These are phyloP conservation scores for Irineochytrium annulatum DNA, from an alignment of 192 early-diverging fungal species.

Conservation along the genomic window DNA sequence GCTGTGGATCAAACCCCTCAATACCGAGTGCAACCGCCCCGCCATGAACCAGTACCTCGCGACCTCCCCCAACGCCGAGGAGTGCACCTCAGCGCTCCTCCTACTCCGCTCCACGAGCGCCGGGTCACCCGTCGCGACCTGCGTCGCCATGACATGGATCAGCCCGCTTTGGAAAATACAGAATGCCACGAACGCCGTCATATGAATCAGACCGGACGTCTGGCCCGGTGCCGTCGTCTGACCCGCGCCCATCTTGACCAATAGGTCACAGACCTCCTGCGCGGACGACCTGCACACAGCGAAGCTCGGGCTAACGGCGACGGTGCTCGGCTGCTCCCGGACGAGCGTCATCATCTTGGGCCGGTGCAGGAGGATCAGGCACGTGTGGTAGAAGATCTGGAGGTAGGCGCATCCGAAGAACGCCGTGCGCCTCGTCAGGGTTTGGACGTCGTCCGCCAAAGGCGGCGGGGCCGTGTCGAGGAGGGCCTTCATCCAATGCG, in stretches of 20 bases:
- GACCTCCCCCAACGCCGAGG: conserved; percentile 14
- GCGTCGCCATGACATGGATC: conserved; percentile 28
- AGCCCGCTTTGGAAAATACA: conserved; percentile 33
- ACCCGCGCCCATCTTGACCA: too few species aligned
- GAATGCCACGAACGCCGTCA: conserved; percentile 23
- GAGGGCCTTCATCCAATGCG: conserved; percentile 23
- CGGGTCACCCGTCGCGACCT: conserved; percentile 6
- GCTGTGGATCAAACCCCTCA: conserved; percentile 1
- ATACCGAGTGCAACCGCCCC: conserved; percentile 16
- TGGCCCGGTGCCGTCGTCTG: too few species aligned
- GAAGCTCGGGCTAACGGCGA: conserved; percentile 6
- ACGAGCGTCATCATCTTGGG: conserved; percentile 32
- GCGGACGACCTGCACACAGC: conserved; percentile 14
- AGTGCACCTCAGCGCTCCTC: conserved; percentile 13
- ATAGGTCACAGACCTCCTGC: conserved; percentile 18
- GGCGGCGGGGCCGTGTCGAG: neutral
- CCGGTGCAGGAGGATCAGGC: conserved; percentile 36
- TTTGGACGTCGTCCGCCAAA: too few species aligned
- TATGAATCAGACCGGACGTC: conserved; percentile 1
- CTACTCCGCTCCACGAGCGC: neutral
- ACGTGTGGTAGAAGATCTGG: conserved; percentile 36
- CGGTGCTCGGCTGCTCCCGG: conserved; percentile 1
- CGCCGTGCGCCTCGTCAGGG: neutral
- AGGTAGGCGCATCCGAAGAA: conserved; percentile 8
- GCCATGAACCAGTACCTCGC: conserved; percentile 28